A percentile compares a stretch with the other conserved stretches of the same genome.
phyloP scores from a whole-genome alignment of 2,329 filamentous ascomycete species.

The Trichoderma sp. region DNA sequence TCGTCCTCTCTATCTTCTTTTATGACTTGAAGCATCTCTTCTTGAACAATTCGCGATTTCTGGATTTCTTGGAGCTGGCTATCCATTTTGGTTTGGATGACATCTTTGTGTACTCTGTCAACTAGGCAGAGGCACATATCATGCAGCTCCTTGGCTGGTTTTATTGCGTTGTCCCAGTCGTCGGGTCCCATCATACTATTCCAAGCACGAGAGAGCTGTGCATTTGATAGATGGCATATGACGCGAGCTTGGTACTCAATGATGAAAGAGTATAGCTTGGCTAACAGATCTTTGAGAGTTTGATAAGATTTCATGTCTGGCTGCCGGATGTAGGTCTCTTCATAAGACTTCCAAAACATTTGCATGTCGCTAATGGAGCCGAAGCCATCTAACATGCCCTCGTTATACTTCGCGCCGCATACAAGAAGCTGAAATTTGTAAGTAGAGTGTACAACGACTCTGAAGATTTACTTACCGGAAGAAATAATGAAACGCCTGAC shows the following conservation, averaged over 20 bases:
- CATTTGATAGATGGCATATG: conserved; percentile 21
- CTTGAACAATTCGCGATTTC: neutral
- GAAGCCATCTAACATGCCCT: conserved; percentile 27
- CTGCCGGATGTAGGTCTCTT: conserved; percentile 14
- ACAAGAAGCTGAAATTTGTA: conserved; percentile 17
- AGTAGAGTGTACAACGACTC: neutral
- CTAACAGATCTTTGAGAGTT: neutral
- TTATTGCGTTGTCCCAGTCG: conserved; percentile 14
- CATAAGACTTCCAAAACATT: conserved; percentile 23
- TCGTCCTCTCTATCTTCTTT: neutral
- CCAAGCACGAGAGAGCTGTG: conserved; percentile 23
- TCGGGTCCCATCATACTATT: conserved; percentile 18
- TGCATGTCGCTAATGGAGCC: conserved; percentile 22
- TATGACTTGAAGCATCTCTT: neutral
- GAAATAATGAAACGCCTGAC: conserved; percentile 26
- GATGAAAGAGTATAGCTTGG: conserved; percentile 9
- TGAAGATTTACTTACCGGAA: conserved; percentile 21
- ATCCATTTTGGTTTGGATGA: neutral
- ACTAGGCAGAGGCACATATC: neutral
- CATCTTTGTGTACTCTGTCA: neutral
- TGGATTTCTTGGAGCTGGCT: conserved; percentile 4
- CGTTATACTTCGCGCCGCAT: conserved; percentile 21
- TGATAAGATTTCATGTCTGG: neutral
- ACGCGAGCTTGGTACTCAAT: conserved; percentile 15
- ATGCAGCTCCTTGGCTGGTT: neutral